A percentile compares a stretch with the other conserved stretches of the same genome.
phyloP scores from a whole-genome alignment of 2,329 filamentous ascomycete genomes.

The Parascedosporium putredinis region DNA sequence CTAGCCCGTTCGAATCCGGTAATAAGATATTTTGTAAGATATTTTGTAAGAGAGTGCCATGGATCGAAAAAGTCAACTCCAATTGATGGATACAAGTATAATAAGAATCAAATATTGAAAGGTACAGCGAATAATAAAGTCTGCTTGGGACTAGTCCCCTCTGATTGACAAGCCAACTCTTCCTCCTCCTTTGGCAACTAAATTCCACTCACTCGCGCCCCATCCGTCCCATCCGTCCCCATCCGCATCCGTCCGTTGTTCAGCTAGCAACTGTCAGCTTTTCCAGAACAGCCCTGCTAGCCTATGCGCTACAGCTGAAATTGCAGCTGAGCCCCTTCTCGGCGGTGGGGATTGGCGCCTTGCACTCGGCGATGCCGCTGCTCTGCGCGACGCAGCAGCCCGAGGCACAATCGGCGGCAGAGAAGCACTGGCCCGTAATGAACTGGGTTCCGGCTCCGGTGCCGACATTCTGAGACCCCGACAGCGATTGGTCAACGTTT shows the following conservation, averaged over 20 bases:
- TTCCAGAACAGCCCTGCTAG: too few relatives aligned
- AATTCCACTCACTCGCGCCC: not conserved
- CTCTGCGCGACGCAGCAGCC: constrained; percentile 19
- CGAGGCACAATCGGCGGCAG: constrained; percentile 20
- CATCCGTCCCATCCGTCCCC: too few relatives aligned
- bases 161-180: not conserved
- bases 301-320: not conserved
- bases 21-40: too few relatives aligned
- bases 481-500: too few relatives aligned
- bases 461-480: constrained; percentile 17
- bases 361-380: constrained; percentile 6
- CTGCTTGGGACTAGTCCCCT: not conserved
- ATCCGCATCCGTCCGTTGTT: too few relatives aligned
- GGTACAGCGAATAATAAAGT: not conserved
- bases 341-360: not conserved
- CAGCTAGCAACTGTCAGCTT: too few relatives aligned
- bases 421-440: constrained; percentile 17
- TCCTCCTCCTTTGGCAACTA: not conserved
- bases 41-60: too few relatives aligned
- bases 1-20: too few relatives aligned
- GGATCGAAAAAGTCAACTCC: too few relatives aligned
- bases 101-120: not conserved
- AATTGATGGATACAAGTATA: not conserved
- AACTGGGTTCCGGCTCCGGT: constrained; percentile 17
- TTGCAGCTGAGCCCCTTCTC: constrained; percentile 4